phyloP scores from a whole-genome alignment of 169 alveolate species.

The Amoebophrya sp. region DNA sequence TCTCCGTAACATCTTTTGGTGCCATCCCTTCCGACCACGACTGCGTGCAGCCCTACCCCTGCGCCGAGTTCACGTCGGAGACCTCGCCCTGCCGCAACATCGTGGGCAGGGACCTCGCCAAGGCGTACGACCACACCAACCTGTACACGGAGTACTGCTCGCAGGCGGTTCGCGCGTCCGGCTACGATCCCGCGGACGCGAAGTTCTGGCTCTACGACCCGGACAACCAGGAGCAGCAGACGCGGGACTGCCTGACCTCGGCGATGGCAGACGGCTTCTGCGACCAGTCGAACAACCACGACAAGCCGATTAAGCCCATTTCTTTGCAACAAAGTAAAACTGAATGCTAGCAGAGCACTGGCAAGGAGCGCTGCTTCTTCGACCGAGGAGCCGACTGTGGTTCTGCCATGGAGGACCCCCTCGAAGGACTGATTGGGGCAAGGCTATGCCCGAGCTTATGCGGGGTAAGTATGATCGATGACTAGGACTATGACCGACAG shows the following conservation, averaged over 20 bases:
- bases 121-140: neutral
- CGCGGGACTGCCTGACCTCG: neutral
- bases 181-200: neutral
- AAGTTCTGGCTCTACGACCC: neutral
- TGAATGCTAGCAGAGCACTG: too few relatives aligned
- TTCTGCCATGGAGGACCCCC: too few relatives aligned
- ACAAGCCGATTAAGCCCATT: too few relatives aligned
- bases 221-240: neutral
- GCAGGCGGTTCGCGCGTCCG: neutral
- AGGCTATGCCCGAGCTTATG: too few relatives aligned
- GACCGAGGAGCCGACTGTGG: too few relatives aligned
- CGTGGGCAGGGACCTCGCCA: neutral
- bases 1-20: neutral
- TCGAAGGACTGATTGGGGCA: too few relatives aligned
- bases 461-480: too few relatives aligned
- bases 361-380: too few relatives aligned
- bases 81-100: neutral
- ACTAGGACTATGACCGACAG: too few relatives aligned
- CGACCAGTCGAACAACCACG: neutral
- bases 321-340: too few relatives aligned
- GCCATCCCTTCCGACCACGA: neutral
- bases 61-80: neutral
- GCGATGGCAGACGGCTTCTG: neutral
- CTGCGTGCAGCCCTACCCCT: neutral
- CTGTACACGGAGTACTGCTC: neutral